Evolutionary conservation across 345 rosid genomes (phyloP), one percentile per base, ranked within the genome.

Genomic region (Dovyalis caffra): DNA sequence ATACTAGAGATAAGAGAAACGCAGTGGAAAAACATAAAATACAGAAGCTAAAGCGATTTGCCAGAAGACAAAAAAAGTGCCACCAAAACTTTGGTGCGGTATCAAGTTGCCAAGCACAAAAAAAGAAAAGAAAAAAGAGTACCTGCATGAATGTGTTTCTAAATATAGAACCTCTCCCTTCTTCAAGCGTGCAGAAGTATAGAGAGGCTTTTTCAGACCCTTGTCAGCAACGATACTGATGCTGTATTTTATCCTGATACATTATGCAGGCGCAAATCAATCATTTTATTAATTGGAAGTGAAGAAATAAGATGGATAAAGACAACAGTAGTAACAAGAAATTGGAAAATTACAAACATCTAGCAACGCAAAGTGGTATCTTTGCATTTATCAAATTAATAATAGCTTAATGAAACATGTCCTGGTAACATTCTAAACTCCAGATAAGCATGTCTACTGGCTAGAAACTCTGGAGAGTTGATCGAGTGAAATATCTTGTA

Each of bases 121-220:
- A 73, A 40, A 73, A 78, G 38, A 53, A 9, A 18, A 61, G 35
- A 34, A 47, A 64, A n/a, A 16, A 18, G 20, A 40, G n/a, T 87
- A 93, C 99, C 98, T 93, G 97, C 94, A 89, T 25, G 97, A 88
- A 85, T 92, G 98, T 49, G 98, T 96, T 79, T 93, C 99, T 60
- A 93, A 76, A 85, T 93, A 96, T 76, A 96, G 66, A 76, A 93
- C 99, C 78, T 96, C 98, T 78, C 99, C 99, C 81, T 93, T 96
- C 85, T 93, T 96, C 88, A 96, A 83, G 34, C 98, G 97, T 35
- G 98, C 98, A 78, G 99, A 96, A 71, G 99, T 96, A 76, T 87
- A 92, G 1, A 90, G 92, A 58, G 97, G 89, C 84, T 92, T 93
- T 80, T 96, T 96, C 74, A 96, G 90, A 80, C 99, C 99, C 81